These are phyloP conservation scores for Podospora australis DNA, from an alignment of 495 filamentous ascomycete species.

Conservation along the genomic window DNA sequence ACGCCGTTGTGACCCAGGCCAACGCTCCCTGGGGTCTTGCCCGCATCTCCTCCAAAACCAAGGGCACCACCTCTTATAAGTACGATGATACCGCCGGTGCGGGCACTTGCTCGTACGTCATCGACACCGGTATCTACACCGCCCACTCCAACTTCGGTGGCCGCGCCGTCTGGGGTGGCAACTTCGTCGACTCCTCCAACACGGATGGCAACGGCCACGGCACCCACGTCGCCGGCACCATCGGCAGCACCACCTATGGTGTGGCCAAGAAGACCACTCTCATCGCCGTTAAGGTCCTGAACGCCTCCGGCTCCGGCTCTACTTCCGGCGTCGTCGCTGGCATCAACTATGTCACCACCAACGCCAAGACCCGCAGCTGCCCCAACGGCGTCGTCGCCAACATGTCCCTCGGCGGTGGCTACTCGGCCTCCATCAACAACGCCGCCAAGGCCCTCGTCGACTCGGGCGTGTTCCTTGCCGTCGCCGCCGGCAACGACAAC, in stretches of 20 bases:
- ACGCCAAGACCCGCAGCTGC: conserved; percentile 33
- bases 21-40: conserved; percentile 56
- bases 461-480: conserved; percentile 48
- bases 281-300: conserved; percentile 46
- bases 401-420: conserved; percentile 52
- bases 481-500: conserved; percentile 52
- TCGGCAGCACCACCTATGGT: conserved; percentile 43
- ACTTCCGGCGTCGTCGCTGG: conserved; percentile 43
- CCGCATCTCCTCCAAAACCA: conserved; percentile 48
- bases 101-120: conserved; percentile 54
- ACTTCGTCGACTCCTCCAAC: conserved; percentile 36
- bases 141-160: conserved; percentile 41
- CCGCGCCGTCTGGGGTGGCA: conserved; percentile 37
- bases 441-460: conserved; percentile 44
- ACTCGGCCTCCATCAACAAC: conserved; percentile 47
- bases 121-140: conserved; percentile 55
- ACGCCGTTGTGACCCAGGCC: conserved; percentile 42
- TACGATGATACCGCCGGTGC: conserved; percentile 54
- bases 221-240: conserved; percentile 46
- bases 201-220: conserved; percentile 47
- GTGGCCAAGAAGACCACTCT: conserved; percentile 44
- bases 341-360: conserved; percentile 40
- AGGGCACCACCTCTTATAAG: conserved; percentile 47
- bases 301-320: conserved; percentile 41
- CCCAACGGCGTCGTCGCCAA: conserved; percentile 40